phyloP scores from a whole-genome alignment of 257 asterid genomes.

The Cordia subcordata region DNA sequence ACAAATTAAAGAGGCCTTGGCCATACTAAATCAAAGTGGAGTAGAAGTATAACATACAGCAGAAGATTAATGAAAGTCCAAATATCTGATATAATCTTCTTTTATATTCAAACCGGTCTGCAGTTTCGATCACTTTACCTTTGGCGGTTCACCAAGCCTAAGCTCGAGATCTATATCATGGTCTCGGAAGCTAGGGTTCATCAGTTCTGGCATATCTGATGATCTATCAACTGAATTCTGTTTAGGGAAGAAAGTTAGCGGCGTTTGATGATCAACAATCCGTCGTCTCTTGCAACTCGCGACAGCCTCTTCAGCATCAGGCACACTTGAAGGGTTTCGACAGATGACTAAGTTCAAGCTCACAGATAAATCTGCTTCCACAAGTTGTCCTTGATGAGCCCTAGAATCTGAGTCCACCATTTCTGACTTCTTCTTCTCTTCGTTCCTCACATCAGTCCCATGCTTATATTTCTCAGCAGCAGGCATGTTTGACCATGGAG shows the following conservation, averaged over 20 bases:
- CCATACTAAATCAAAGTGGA: background rate
- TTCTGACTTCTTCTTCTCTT: slow-evolving; percentile 19
- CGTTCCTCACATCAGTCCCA: slow-evolving; percentile 24
- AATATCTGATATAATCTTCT: background rate
- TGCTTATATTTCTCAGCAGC: slow-evolving; percentile 27
- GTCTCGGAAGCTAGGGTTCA: slow-evolving; percentile 30
- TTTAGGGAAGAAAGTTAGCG: slow-evolving; percentile 28
- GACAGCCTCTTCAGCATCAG: slow-evolving; percentile 30
- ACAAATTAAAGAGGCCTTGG: background rate
- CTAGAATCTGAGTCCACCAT: slow-evolving; percentile 17
- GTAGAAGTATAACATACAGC: background rate
- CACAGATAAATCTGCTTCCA: slow-evolving; percentile 32
- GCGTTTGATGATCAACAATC: slow-evolving; percentile 32
- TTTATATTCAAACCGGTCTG: background rate
- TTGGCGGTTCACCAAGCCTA: slow-evolving; percentile 82
- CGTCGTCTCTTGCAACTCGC: slow-evolving; percentile 58
- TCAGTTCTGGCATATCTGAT: slow-evolving; percentile 22
- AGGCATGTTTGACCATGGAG: slow-evolving; percentile 53
- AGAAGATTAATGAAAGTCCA: slow-evolving; percentile 3
- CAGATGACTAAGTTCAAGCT: slow-evolving; percentile 25
- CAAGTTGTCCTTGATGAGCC: slow-evolving; percentile 28
- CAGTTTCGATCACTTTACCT: slow-evolving; percentile 41
- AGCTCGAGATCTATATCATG: slow-evolving; percentile 87
- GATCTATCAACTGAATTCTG: slow-evolving; percentile 30
- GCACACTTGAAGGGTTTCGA: slow-evolving; percentile 14